Percentiles rank a stretch among this genome's conserved stretches.
These are phyloP conservation scores for Gamarada debralockiae DNA, from an alignment of 495 filamentous ascomycete genomes.

Conservation along the genomic window DNA sequence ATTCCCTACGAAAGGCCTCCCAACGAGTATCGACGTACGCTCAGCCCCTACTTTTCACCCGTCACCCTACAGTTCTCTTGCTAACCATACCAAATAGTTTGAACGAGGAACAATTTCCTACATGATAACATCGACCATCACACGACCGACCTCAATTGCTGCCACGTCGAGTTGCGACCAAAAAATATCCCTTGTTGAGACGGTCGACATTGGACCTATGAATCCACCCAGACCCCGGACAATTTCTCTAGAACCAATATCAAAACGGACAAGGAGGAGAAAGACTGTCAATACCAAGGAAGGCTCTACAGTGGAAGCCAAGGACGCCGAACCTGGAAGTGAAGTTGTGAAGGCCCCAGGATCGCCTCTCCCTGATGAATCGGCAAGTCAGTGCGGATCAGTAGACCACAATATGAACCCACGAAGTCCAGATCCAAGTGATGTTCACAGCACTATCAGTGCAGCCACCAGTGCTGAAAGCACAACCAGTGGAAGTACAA, in stretches of 20 bases:
- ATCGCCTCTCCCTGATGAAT: conserved; percentile 23
- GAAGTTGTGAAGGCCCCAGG: conserved; percentile 4
- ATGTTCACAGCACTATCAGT: conserved; percentile 43
- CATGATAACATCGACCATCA: conserved; percentile 82
- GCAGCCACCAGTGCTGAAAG: conserved; percentile 58
- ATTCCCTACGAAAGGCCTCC: conserved; percentile 71
- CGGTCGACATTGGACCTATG: conserved; percentile 57
- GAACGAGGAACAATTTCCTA: conserved; percentile 93
- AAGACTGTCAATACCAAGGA: conserved; percentile 19
- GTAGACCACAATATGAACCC: conserved; percentile 20
- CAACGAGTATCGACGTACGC: conserved; percentile 91
- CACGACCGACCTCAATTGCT: conserved; percentile 81
- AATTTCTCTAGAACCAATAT: conserved; percentile 77
- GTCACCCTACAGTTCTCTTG: conserved; percentile 4
- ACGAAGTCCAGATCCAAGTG: conserved; percentile 56
- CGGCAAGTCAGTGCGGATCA: conserved; percentile 22
- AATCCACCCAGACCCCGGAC: conserved; percentile 61
- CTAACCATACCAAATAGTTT: conserved; percentile 56
- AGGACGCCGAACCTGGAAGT: conserved; percentile 8
- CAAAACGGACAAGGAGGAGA: conserved; percentile 21
- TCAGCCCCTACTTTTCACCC: not conserved
- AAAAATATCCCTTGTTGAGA: conserved; percentile 76
- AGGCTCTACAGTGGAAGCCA: conserved; percentile 3
- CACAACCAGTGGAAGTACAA: conserved; percentile 54
- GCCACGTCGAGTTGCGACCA: conserved; percentile 73